Evolutionary conservation across 2,329 filamentous ascomycete genomes (phyloP), one percentile per base, ranked within the genome.

Genomic region (Chaetothyriales sp.): DNA sequence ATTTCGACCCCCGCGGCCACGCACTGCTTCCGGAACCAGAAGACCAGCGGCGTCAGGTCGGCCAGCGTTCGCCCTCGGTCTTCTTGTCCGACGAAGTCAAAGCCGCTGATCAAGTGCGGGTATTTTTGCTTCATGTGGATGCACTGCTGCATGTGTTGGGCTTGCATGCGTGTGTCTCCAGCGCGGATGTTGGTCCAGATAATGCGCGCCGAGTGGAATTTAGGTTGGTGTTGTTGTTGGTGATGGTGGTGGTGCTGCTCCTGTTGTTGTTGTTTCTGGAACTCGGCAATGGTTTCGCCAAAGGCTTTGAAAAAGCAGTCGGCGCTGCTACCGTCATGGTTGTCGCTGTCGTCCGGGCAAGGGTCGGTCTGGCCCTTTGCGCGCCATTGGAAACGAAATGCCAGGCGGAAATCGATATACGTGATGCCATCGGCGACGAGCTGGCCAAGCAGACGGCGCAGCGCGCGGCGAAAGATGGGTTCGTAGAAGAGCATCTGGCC

Each of bases 21-120:
- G 65, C 89, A 95, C 61, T 84, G 80, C 67, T 90, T 89, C 58
- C 83, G 82, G 75, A 97, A 95, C 88, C 88, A 95, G 67, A 95
- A 90, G 0, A 97, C 72, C 62, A 94, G 81, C 0, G 89, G 89
- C 0, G 90, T 76, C 2, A 94, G 70, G 59, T 92, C 85, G 28
- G 77, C 75, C 22, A 95, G 77, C 0, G 88, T 77, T 10, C 86
- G 78, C 1, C 89, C 89, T 1, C 76, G 66, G 63, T 94, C 86
- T 71, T 95, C 90, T 66, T 90, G 85, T 0, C 88, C 89, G 4
- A 95, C 89, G 8, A 95, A 70, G 67, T 97, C 90, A 67, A 88
- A 95, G 9, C 90, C 90, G 22, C 85, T 82, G 60, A 95, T 80
- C 6, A 94, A 74, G 48, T 89, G 75, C 0, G 90, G 87, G 64